Evolutionary conservation across 108 stramenopile genomes (phyloP), one percentile per base, ranked within the genome.

Genomic region (Cylindrotheca fusiformis): DNA sequence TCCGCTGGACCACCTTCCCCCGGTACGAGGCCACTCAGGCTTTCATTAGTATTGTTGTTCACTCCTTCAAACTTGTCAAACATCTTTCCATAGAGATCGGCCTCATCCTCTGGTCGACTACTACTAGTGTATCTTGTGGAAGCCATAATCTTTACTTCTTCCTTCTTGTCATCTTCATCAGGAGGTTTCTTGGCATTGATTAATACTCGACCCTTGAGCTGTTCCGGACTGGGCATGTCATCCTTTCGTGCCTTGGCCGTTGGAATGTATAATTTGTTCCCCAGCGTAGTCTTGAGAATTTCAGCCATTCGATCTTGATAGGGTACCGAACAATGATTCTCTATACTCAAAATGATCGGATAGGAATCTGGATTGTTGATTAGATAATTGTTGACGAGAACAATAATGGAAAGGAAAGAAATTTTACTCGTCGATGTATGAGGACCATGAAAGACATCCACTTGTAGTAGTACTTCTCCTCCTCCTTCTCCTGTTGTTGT

Each of bases 261-360:
- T 27, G 94, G 91, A 19, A 86, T 47, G 48, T 74, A 91, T 32
- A 98, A 65, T 26, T 51, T 64, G 24, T 83, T 63, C 19, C 87
- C 91, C 29, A 99, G 73, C 17, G 77, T 75, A 4, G 64, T 41
- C 26, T 63, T 71, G 27, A 93, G 60, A n/a, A 72, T 72, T 5
- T 53, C 36, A 5, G 95, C 96, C 87, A 96, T 95, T 44, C 49
- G 66, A 68, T 69, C 45, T 75, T 99, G 98, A 67, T 73, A 90
- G 2, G 75, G 51, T 33, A 70, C 63, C 22, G 78, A 75, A 76
- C 98, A 99, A 69, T 99, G 97, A 80, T 97, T 97, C 71, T 99
- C 98, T 28, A 99, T 52, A 6, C 87, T 90, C 24, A 99, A 66
- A 53, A 99, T 97, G 63, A 99, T 89, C 3, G 98, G 97, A 48